Conservation (phyloP, 2,329 filamentous ascomycete species). For the Penicillium oxalicum region DNA sequence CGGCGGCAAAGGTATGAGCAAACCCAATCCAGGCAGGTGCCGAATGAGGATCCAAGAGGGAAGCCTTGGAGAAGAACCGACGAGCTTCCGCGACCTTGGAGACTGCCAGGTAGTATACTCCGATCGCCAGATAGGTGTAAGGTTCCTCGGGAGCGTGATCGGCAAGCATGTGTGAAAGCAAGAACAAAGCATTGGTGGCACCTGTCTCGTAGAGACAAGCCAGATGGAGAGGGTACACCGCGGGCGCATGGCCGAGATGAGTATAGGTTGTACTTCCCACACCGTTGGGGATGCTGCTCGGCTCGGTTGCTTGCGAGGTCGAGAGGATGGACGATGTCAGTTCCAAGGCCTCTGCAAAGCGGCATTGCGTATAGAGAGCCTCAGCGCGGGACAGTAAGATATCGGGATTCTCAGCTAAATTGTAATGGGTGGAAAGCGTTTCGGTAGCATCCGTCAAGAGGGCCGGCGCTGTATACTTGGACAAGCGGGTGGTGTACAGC, state of each 20-base stretch:
- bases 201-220: slow-evolving; percentile 84
- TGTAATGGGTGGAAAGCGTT: slow-evolving; percentile 89
- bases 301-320: slow-evolving; percentile 80
- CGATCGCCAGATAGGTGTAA: slow-evolving; percentile 88
- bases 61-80: slow-evolving; percentile 94
- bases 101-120: slow-evolving; percentile 87
- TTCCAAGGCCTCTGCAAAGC: slow-evolving; percentile 77
- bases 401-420: slow-evolving; percentile 77
- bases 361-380: slow-evolving; percentile 87
- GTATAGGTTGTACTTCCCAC: slow-evolving; percentile 28
- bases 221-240: slow-evolving; percentile 81
- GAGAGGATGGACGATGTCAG: slow-evolving; percentile 79
- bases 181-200: slow-evolving; percentile 80
- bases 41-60: slow-evolving; percentile 95
- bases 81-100: slow-evolving; percentile 87
- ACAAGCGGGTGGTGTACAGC: slow-evolving; percentile 90
- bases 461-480: slow-evolving; percentile 84
- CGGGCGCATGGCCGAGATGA: slow-evolving; percentile 41
- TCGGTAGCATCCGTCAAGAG: slow-evolving; percentile 82
- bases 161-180: slow-evolving; percentile 86
- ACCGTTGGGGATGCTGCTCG: slow-evolving; percentile 20
- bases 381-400: slow-evolving; percentile 86
- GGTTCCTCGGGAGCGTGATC: slow-evolving; percentile 88
- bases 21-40: slow-evolving; percentile 98
- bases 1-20: slow-evolving; percentile 93